Percentiles rank a stretch among this genome's conserved stretches.
Conservation (phyloP, 768 basidiomycete species). For the Pleurotus eryngii region DNA sequence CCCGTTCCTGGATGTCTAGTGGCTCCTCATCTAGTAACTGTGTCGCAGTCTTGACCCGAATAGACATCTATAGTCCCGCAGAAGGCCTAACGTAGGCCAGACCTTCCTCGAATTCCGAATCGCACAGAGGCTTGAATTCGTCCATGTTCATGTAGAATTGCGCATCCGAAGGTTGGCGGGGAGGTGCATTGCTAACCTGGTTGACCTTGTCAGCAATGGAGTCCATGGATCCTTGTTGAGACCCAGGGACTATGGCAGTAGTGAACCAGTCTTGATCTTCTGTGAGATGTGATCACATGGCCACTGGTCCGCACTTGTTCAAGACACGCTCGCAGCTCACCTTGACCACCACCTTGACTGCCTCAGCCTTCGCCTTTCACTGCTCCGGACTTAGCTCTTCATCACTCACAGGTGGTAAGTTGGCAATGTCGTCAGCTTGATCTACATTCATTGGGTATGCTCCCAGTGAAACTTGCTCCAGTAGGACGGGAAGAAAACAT, state of each 20-base stretch:
- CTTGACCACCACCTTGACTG: background rate
- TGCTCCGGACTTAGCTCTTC: background rate
- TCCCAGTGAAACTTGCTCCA: background rate
- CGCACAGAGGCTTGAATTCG: background rate
- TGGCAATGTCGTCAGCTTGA: background rate
- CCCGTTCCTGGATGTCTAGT: background rate
- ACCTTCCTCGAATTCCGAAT: background rate
- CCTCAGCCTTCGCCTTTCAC: background rate
- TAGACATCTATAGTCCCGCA: background rate
- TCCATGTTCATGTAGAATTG: background rate
- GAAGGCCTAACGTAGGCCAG: background rate
- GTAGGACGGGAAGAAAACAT: background rate
- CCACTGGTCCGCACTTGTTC: background rate
- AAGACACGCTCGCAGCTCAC: background rate
- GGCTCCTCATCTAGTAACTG: background rate
- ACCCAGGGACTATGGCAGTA: background rate
- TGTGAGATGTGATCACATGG: background rate
- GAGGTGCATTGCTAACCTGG: background rate
- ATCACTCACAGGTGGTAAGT: background rate
- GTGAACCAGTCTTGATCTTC: slow-evolving; percentile 1
- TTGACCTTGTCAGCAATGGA: background rate
- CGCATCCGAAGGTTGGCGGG: background rate
- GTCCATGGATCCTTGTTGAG: background rate
- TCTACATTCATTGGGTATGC: background rate
- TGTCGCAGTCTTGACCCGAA: background rate